Conservation (phyloP, 176 grass and related monocot species). For the Lolium multiflorum region DNA sequence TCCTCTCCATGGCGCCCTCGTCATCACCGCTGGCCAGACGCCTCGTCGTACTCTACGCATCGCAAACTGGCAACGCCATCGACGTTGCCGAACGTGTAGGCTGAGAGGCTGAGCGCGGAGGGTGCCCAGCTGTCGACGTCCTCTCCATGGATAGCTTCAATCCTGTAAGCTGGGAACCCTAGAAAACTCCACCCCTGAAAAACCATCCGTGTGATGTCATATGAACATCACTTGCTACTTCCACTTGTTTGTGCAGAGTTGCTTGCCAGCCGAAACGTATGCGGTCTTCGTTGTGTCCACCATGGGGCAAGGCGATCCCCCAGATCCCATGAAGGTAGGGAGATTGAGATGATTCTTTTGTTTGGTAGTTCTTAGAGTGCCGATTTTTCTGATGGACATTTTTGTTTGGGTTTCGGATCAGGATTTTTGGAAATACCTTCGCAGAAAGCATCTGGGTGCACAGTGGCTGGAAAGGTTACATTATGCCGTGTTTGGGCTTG, state of each 20-base stretch:
- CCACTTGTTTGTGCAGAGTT: constrained; percentile 44
- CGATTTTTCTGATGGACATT: constrained; percentile 21
- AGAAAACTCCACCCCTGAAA: not conserved
- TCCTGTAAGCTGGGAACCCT: constrained; percentile 51
- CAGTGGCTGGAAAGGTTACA: constrained; percentile 64
- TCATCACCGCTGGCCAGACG: constrained; percentile 15
- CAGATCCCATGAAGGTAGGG: constrained; percentile 83
- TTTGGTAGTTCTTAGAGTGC: not conserved
- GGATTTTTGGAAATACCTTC: constrained; percentile 81
- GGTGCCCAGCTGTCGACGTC: constrained; percentile 68
- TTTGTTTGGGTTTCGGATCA: constrained; percentile 17
- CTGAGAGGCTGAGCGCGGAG: constrained; percentile 72
- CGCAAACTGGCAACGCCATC: constrained; percentile 79
- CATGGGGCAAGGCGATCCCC: constrained; percentile 84
- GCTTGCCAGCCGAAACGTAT: constrained; percentile 53
- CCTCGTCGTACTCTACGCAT: constrained; percentile 73
- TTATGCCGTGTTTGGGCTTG: constrained; percentile 83
- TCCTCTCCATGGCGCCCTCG: constrained; percentile 38
- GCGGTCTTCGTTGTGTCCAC: constrained; percentile 88
- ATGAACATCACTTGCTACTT: not conserved
- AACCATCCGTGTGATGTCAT: too few relatives aligned
- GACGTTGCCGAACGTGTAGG: constrained; percentile 70
- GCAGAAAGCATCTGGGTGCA: constrained; percentile 52
- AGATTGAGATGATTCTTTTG: constrained; percentile 6
- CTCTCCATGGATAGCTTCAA: constrained; percentile 70